Evolutionary conservation across 1,284 basidiomycete genomes (phyloP).

Genomic region (Trametes versicolor): DNA sequence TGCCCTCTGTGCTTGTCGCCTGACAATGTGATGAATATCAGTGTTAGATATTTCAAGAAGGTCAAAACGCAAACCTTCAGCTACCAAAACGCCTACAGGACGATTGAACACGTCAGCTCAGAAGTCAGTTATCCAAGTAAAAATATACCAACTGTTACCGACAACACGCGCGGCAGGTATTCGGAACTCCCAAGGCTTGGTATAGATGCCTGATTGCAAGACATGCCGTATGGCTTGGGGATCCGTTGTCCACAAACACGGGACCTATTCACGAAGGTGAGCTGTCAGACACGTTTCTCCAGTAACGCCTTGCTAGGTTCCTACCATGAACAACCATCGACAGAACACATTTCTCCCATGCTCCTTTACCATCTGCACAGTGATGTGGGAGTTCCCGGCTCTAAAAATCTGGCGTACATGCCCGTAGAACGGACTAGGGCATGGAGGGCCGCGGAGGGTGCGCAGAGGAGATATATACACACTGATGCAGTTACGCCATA

Average conservation of each 20-base stretch:
- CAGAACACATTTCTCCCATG: conserved; percentile 7
- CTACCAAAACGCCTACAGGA: conserved; percentile 19
- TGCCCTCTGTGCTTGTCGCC: conserved; percentile 24
- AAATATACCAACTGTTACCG: conserved; percentile 9
- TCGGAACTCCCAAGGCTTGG: conserved; percentile 21
- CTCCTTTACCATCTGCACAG: conserved; percentile 1
- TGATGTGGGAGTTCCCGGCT: conserved; percentile 1
- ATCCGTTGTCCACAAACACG: conserved; percentile 19
- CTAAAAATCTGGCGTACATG: conserved; percentile 9
- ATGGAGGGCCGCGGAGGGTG: conserved; percentile 5
- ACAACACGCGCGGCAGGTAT: conserved; percentile 11
- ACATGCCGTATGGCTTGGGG: conserved; percentile 12
- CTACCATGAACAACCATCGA: conserved; percentile 16
- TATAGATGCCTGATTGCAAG: conserved; percentile 13
- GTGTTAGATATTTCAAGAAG: background rate
- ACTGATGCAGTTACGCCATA: conserved; percentile 4
- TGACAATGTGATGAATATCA: background rate
- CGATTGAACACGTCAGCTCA: background rate
- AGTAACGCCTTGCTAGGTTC: background rate
- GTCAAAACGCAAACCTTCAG: conserved; percentile 15
- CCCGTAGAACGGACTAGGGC: conserved; percentile 14
- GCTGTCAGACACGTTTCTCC: background rate
- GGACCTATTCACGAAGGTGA: background rate
- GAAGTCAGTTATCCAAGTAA: background rate
- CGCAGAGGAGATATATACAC: conserved; percentile 12